Conservation (phyloP, 2,329 filamentous ascomycete genomes). For the Torrubiellomyces zombiae region DNA sequence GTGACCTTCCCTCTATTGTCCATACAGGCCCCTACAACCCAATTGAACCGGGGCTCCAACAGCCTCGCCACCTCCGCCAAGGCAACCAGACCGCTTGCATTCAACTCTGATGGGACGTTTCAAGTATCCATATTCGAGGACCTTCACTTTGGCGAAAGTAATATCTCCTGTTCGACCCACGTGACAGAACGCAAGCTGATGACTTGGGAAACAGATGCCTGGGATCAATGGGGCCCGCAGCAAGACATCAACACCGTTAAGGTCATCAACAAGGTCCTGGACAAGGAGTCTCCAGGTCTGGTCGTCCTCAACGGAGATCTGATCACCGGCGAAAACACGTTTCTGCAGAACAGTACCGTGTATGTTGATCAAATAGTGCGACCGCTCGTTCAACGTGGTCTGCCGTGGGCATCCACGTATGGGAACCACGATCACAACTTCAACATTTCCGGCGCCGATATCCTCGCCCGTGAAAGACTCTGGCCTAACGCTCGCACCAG, state of each 20-base stretch:
- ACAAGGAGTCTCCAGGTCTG: conserved; percentile 37
- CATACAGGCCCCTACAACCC: not conserved
- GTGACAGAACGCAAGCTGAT: not conserved
- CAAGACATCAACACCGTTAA: conserved; percentile 39
- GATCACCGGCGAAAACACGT: conserved; percentile 50
- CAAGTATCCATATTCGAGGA: conserved; percentile 48
- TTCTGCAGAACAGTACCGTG: conserved; percentile 31
- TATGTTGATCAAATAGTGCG: conserved; percentile 43
- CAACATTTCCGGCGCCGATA: conserved; percentile 33
- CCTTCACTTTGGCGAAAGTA: conserved; percentile 55
- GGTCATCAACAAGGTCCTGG: conserved; percentile 42
- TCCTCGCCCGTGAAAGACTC: conserved; percentile 23
- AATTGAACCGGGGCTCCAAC: not conserved
- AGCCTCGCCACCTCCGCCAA: not conserved
- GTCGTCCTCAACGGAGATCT: conserved; percentile 58
- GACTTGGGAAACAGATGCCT: conserved; percentile 21
- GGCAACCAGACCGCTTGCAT: conserved; percentile 9
- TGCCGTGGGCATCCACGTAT: conserved; percentile 52
- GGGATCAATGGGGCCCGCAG: conserved; percentile 25
- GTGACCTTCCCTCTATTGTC: not conserved
- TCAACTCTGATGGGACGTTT: conserved; percentile 28
- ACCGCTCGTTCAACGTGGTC: conserved; percentile 35
- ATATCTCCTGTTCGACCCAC: conserved; percentile 5
- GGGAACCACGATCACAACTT: conserved; percentile 52
- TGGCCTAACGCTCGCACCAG: conserved; percentile 22